phyloP scores from a whole-genome alignment of 1,139 yeast genomes.

The Yarrowia galli region DNA sequence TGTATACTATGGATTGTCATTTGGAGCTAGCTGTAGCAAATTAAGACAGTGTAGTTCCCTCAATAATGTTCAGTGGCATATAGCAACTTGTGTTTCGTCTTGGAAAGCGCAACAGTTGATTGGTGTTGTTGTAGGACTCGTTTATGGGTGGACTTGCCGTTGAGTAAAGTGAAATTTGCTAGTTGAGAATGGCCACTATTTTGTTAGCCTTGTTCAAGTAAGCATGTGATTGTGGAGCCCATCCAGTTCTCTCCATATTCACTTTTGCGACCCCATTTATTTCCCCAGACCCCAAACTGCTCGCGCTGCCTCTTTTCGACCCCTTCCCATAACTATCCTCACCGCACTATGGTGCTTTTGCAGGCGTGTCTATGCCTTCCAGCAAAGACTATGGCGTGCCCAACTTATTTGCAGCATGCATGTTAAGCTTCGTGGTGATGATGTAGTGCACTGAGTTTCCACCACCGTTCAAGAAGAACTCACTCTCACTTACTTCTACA shows the following conservation, averaged over 20 bases:
- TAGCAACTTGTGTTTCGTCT: not conserved
- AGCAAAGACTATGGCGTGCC: conserved; percentile 21
- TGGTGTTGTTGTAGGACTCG: not conserved
- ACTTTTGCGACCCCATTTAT: not conserved
- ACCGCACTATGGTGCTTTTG: not conserved
- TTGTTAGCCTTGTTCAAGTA: not conserved
- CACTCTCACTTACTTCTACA: not conserved
- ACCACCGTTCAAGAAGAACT: conserved; percentile 2
- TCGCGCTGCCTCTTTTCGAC: not conserved
- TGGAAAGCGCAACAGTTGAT: not conserved
- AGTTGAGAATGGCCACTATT: not conserved
- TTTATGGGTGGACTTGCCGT: conserved; percentile 1
- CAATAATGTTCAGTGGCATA: not conserved
- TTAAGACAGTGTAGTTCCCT: not conserved
- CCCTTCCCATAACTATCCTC: not conserved
- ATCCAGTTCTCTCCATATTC: too few relatives aligned
- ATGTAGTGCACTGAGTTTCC: conserved; percentile 1
- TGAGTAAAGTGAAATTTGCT: not conserved
- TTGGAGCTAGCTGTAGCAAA: too few relatives aligned
- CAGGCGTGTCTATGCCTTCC: not conserved
- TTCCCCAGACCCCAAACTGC: not conserved
- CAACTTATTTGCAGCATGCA: not conserved
- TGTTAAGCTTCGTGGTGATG: conserved; percentile 17
- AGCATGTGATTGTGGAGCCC: not conserved
- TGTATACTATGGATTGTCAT: too few relatives aligned